These are phyloP conservation scores for Teratosphaeria viscida DNA, from an alignment of 2,329 filamentous ascomycete genomes.

Conservation along the genomic window DNA sequence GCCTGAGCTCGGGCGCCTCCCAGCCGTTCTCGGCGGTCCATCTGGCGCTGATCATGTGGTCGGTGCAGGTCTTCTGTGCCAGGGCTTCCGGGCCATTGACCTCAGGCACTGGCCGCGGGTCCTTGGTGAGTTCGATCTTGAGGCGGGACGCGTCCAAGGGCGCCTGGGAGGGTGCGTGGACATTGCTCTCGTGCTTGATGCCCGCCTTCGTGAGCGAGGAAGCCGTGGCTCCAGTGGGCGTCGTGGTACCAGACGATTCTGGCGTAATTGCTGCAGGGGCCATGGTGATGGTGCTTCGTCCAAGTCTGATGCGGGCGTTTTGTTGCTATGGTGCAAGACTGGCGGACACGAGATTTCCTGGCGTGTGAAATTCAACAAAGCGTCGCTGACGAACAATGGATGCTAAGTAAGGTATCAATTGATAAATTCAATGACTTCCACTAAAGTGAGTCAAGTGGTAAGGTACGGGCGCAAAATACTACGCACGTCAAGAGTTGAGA, in stretches of 20 bases:
- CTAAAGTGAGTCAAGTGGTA: background rate
- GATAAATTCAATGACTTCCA: background rate
- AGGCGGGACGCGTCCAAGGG: constrained; percentile 36
- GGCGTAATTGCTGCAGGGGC: constrained; percentile 24
- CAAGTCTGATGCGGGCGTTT: background rate
- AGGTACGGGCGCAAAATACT: background rate
- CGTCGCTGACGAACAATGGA: background rate
- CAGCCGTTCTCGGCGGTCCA: constrained; percentile 61
- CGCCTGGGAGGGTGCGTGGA: constrained; percentile 17
- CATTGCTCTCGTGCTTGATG: constrained; percentile 24
- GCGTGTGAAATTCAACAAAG: background rate
- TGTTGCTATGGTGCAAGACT: background rate
- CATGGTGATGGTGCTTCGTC: constrained; percentile 14
- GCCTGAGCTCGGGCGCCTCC: constrained; percentile 61
- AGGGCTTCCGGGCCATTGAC: constrained; percentile 30
- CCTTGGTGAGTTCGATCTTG: constrained; percentile 29
- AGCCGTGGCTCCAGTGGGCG: constrained; percentile 24
- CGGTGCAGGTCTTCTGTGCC: constrained; percentile 47
- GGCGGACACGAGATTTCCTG: background rate
- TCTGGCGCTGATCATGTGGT: constrained; percentile 74
- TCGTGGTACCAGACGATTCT: constrained; percentile 26
- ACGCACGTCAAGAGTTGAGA: background rate
- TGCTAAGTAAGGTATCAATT: background rate
- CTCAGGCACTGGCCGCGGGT: constrained; percentile 33
- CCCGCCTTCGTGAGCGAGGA: constrained; percentile 27